Conservation (phyloP, 139 green algal species). For the Chlamydomonas schloesseri region DNA sequence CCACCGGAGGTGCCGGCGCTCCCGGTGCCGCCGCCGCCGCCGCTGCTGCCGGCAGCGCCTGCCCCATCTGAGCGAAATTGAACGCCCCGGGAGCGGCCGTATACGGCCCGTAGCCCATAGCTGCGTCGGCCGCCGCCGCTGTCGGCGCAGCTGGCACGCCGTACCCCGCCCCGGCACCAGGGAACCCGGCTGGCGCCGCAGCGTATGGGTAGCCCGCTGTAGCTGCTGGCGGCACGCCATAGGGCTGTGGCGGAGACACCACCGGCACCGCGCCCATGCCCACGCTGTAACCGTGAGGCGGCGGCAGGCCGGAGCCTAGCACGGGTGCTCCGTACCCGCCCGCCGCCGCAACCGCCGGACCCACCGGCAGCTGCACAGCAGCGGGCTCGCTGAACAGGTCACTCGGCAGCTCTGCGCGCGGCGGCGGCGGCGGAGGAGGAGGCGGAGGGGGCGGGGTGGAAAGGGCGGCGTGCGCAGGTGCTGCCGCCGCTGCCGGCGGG, state of each 20-base stretch:
- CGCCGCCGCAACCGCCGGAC: too few relatives aligned
- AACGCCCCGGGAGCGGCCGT: background rate
- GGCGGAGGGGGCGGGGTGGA: background rate
- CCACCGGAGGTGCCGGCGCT: too few relatives aligned
- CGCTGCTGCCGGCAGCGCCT: background rate
- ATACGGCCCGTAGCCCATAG: background rate
- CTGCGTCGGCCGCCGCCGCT: background rate
- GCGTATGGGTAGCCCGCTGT: too few relatives aligned
- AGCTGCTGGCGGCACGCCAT: too few relatives aligned
- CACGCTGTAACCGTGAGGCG: too few relatives aligned
- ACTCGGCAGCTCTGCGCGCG: slow-evolving; percentile 22
- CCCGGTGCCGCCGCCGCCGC: background rate
- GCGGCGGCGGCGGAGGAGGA: background rate
- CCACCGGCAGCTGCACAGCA: background rate
- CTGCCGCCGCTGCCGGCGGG: background rate
- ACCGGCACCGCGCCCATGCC: too few relatives aligned
- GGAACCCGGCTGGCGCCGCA: too few relatives aligned
- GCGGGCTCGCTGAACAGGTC: slow-evolving; percentile 18
- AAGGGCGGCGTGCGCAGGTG: background rate
- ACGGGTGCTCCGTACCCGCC: too few relatives aligned
- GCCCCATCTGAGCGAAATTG: slow-evolving; percentile 4
- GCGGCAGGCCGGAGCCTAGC: too few relatives aligned
- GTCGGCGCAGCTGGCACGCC: background rate
- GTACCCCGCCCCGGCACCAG: too few relatives aligned
- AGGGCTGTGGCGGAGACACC: too few relatives aligned